Base-by-base conservation (phyloP, 345 rosid genomes). In the Conringia planisiliqua region DNA sequence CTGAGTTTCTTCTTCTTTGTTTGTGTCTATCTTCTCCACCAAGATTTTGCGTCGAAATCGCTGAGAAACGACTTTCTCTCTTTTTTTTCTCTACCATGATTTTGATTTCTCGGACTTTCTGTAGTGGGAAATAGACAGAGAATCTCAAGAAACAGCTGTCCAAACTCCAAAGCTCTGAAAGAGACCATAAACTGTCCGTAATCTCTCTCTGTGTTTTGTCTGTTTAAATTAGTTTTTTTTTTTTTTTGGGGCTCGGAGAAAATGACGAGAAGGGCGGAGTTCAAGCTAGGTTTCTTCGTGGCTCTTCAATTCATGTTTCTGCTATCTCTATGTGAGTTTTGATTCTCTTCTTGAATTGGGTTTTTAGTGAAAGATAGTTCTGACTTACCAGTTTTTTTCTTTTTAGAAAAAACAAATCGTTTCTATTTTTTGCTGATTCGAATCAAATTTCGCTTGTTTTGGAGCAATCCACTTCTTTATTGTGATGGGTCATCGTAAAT, bases 391-490 rank as follows among this genome's bases (percentile, higher is more conserved):
- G 76, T 35, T 86, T 60, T 51, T 68, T 24, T 16, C 3, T 52
- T 68, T 14, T 22, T 54, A 52, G 36, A 48, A n/a, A n/a, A n/a
- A n/a, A n/a, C 40, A 42, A 10, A 52, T 59, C 32, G 12, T 70
- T 77, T 61, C 70, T 78, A 48, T 18, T 58, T 58, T 22, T 47
- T 4, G 22, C 29, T 81, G 12, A 56, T 55, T 62, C 10, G 67
- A 64, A 36, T 70, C 60, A 54, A 60, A 68, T 81, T 77, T 58
- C 62, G 11, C 26, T 77, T 81, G 48, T 70, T 80, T 80, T 69
- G 46, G 55, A 68, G 43, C 61, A 80, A 85, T 82, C 76, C 72
- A 10, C 62, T 72, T 47, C 66, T 78, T 77, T 24, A 47, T 36
- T 55, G 52, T 26, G 35, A 20, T 84, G 77, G 83, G 82, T 74